Evolutionary conservation across 441 rosid genomes (phyloP).

Genomic region (Isatis lusitanica): DNA sequence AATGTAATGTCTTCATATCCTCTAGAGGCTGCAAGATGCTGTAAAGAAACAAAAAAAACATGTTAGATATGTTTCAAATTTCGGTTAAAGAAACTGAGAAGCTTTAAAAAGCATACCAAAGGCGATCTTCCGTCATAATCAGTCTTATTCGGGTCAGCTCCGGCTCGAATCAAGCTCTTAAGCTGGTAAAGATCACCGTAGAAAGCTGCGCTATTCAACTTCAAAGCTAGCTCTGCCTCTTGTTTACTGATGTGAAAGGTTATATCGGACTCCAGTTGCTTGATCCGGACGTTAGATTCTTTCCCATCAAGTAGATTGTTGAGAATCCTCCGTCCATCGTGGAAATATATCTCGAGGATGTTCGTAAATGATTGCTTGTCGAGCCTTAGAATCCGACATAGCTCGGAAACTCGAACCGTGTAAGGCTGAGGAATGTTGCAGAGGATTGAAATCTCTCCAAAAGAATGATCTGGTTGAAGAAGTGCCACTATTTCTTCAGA

Average conservation of each 20-base stretch:
- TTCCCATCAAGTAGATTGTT: conserved; percentile 79
- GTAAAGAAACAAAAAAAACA: conserved; percentile 24
- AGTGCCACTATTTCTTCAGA: conserved; percentile 45
- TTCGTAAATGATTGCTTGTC: conserved; percentile 68
- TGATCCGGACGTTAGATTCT: conserved; percentile 51
- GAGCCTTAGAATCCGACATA: conserved; percentile 66
- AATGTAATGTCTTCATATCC: conserved; percentile 64
- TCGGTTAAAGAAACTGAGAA: background rate
- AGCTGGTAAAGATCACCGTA: conserved; percentile 70
- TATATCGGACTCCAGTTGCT: conserved; percentile 65
- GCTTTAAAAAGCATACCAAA: conserved; percentile 44
- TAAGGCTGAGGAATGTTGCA: conserved; percentile 77
- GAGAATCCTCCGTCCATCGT: conserved; percentile 71
- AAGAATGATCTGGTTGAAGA: conserved; percentile 53
- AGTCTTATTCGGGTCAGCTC: conserved; percentile 66
- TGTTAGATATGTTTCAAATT: conserved; percentile 5
- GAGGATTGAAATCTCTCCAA: conserved; percentile 79
- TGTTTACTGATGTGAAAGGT: conserved; percentile 68
- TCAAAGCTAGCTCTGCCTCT: conserved; percentile 69
- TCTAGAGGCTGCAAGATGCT: conserved; percentile 84
- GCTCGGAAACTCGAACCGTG: conserved; percentile 63
- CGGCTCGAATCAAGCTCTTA: conserved; percentile 66
- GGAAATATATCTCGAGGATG: conserved; percentile 66
- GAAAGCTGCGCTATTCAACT: conserved; percentile 61
- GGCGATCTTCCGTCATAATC: conserved; percentile 89